Evolutionary conservation across 2,329 filamentous ascomycete species (phyloP).

Genomic region (Pseudodiploospora longispora): DNA sequence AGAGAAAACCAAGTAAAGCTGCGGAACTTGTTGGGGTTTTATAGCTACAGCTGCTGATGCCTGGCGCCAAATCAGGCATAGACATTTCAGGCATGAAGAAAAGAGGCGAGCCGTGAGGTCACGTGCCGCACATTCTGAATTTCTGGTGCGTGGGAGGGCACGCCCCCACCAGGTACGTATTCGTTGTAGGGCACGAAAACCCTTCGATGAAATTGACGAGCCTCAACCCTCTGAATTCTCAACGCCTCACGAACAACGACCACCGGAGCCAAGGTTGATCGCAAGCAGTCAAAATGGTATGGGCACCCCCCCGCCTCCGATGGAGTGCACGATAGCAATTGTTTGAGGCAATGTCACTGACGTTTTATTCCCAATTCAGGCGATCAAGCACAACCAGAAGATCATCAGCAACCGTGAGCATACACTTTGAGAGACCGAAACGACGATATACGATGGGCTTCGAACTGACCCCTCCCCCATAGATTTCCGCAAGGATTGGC

Average conservation of each 20-base stretch:
- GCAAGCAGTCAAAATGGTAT: slow-evolving; percentile 48
- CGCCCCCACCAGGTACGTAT: slow-evolving; percentile 25
- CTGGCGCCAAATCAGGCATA: slow-evolving; percentile 15
- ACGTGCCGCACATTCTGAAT: slow-evolving; percentile 14
- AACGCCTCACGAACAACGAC: slow-evolving; percentile 33
- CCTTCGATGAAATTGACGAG: slow-evolving; percentile 34
- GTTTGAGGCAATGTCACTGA: slow-evolving; percentile 23
- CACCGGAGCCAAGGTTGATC: slow-evolving; percentile 39
- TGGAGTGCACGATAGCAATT: slow-evolving; percentile 11
- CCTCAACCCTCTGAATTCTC: slow-evolving; percentile 29
- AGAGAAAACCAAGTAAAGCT: slow-evolving; percentile 20
- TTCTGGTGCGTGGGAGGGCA: slow-evolving; percentile 12
- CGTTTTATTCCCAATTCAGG: slow-evolving; percentile 40
- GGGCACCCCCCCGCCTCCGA: slow-evolving; percentile 15
- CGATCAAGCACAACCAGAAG: slow-evolving; percentile 99
- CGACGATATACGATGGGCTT: slow-evolving; percentile 16
- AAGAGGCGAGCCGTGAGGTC: not conserved
- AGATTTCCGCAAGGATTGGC: slow-evolving; percentile 99
- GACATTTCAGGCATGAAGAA: slow-evolving; percentile 7
- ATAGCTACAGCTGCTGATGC: slow-evolving; percentile 22
- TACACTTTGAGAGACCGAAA: slow-evolving; percentile 16
- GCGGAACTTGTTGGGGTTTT: slow-evolving; percentile 16
- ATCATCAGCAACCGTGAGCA: slow-evolving; percentile 87
- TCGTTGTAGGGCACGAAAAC: slow-evolving; percentile 34
- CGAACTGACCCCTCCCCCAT: slow-evolving; percentile 32